A percentile compares a stretch with the other conserved stretches of the same genome.
These are phyloP conservation scores for Verticillium dahliae DNA, from an alignment of 2,329 filamentous ascomycete genomes.

Conservation along the genomic window DNA sequence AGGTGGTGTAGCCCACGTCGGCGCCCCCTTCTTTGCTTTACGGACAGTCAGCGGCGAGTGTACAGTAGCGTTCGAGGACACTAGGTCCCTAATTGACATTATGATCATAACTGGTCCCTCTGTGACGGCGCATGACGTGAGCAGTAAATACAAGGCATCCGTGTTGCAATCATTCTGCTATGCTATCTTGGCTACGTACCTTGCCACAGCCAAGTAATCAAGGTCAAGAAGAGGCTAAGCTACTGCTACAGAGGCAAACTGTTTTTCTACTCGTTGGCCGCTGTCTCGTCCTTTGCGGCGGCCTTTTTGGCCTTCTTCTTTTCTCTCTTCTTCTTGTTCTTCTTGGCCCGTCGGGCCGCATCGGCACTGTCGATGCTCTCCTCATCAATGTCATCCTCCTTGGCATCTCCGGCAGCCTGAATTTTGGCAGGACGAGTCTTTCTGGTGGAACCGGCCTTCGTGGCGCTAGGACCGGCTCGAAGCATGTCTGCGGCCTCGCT, in stretches of 20 bases:
- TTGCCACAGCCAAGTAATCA: too few species aligned
- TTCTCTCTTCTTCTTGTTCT: slow-evolving; percentile 27
- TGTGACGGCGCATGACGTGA: too few species aligned
- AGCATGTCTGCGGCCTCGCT: background rate
- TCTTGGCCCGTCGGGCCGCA: background rate
- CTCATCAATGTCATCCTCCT: background rate
- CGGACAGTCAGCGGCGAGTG: background rate
- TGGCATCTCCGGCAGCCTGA: background rate
- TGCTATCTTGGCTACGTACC: too few species aligned
- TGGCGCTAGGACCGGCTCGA: too few species aligned
- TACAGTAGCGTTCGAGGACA: background rate
- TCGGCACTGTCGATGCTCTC: background rate
- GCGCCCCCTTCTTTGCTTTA: background rate
- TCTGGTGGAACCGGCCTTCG: too few species aligned
- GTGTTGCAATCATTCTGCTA: too few species aligned
- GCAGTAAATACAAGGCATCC: too few species aligned
- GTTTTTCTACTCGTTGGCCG: background rate
- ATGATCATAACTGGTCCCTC: background rate
- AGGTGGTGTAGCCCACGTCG: background rate
- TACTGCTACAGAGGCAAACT: too few species aligned
- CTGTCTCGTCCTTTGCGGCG: background rate
- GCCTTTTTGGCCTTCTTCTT: background rate
- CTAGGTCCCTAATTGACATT: background rate
- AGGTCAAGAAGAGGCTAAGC: too few species aligned
- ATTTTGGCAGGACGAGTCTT: too few species aligned